These are phyloP conservation scores for Coemansia sp. DNA, from an alignment of 192 early-diverging fungal species.

Conservation along the genomic window DNA sequence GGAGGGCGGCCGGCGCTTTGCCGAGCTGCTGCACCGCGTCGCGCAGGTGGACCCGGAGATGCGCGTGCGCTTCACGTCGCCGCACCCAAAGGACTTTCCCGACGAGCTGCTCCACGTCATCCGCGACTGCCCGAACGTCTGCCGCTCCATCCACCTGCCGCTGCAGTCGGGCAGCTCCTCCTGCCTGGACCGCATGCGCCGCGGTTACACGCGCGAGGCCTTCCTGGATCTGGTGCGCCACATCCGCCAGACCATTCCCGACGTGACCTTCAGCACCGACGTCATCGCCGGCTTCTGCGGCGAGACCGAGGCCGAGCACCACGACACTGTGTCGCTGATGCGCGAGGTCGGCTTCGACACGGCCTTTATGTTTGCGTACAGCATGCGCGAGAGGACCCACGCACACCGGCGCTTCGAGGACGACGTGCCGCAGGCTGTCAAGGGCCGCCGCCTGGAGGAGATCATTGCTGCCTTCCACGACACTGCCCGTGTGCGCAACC, in stretches of 20 bases:
- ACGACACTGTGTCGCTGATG: slow-evolving; percentile 64
- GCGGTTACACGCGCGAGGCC: slow-evolving; percentile 67
- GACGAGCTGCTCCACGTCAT: slow-evolving; percentile 64
- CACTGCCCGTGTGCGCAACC: slow-evolving; percentile 50
- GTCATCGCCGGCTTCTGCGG: slow-evolving; percentile 75
- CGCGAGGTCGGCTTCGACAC: slow-evolving; percentile 61
- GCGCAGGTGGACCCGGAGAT: slow-evolving; percentile 66
- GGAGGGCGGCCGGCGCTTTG: slow-evolving; percentile 67
- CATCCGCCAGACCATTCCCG: slow-evolving; percentile 62
- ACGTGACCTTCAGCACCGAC: slow-evolving; percentile 68
- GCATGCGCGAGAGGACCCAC: slow-evolving; percentile 69
- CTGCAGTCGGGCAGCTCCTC: slow-evolving; percentile 64
- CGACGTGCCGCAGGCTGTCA: slow-evolving; percentile 61
- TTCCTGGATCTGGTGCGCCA: slow-evolving; percentile 60
- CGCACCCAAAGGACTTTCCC: slow-evolving; percentile 78
- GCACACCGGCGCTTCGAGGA: slow-evolving; percentile 62
- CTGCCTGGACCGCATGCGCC: slow-evolving; percentile 65
- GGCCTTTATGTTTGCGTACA: slow-evolving; percentile 78
- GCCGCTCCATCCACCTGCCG: slow-evolving; percentile 68
- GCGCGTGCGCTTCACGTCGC: slow-evolving; percentile 72
- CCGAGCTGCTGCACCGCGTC: slow-evolving; percentile 64
- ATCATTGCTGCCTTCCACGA: slow-evolving; percentile 62
- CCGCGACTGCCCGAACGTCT: slow-evolving; percentile 61
- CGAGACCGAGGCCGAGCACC: slow-evolving; percentile 67
- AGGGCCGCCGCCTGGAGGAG: slow-evolving; percentile 56